Evolutionary conservation across 2,329 filamentous ascomycete genomes (phyloP), one percentile per base, ranked within the genome.

Genomic region (Xylariaceae sp.): DNA sequence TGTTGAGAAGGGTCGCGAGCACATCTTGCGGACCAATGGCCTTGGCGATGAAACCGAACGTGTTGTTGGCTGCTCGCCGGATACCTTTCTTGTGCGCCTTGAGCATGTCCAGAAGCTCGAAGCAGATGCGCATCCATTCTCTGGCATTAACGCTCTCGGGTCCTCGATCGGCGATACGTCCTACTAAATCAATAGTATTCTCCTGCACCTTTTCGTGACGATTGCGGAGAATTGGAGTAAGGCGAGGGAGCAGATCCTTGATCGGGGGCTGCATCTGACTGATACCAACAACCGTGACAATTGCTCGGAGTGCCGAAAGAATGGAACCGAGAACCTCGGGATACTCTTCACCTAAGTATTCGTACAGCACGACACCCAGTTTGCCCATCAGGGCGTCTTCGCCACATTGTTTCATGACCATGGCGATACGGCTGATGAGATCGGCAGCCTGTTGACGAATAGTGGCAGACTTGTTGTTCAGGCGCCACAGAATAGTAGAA

Each of bases 51-150:
- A 97, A 99, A 74, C 94, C 94, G 70, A 99, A 99, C 0, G 94
- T 99, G 80, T 99, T 99, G 84, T 99, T 99, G 68, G 94, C 95
- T 18, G 94, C 94, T 74, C 94, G 88, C 65, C 94, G 89, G 67
- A 99, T 99, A 65, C 94, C 95, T 82, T 99, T 99, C 78, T 99
- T 99, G 81, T 99, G 94, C 5, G 94, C 94, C 77, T 99, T 99
- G 70, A 99, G 84, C 94, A 99, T 99, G 76, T 99, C 94, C 35
- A 99, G 85, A 56, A 99, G 81, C 78, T 99, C 94, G 75, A 99
- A 99, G 78, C 94, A 99, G 73, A 99, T 99, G 73, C 94, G 88
- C 95, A 99, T 99, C 94, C 94, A 99, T 76, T 99, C 94, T 70
- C 94, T 86, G 11, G 94, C 92, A 72, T 96, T 96, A 72, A 99